phyloP scores from a whole-genome alignment of 2,329 filamentous ascomycete species.

The Myotisia sp. region DNA sequence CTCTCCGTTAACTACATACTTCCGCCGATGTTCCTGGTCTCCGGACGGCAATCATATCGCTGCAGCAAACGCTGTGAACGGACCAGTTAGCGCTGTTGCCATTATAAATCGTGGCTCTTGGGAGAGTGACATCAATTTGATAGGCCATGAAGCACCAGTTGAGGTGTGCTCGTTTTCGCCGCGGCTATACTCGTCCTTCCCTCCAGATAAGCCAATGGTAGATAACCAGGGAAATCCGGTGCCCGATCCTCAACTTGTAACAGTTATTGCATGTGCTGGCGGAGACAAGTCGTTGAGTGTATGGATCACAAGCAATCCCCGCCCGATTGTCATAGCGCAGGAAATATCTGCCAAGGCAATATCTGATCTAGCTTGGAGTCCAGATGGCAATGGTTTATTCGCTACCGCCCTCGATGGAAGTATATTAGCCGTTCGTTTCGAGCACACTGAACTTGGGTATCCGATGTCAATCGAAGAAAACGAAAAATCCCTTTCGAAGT shows the following conservation, averaged over 20 bases:
- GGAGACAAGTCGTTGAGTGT: conserved; percentile 93
- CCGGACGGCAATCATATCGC: conserved; percentile 95
- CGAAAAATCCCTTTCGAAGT: conserved; percentile 83
- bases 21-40: conserved; percentile 91
- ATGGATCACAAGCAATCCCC: conserved; percentile 92
- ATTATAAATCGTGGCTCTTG: conserved; percentile 85
- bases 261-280: conserved; percentile 89
- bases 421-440: conserved; percentile 68
- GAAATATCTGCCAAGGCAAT: conserved; percentile 84
- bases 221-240: conserved; percentile 28
- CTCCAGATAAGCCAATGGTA: conserved; percentile 36
- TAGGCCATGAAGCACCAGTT: conserved; percentile 90
- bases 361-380: conserved; percentile 85
- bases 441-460: conserved; percentile 76
- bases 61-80: conserved; percentile 91
- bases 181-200: conserved; percentile 64
- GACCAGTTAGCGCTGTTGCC: conserved; percentile 89
- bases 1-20: conserved; percentile 91
- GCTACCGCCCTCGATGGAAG: conserved; percentile 79
- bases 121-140: conserved; percentile 94
- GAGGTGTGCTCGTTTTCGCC: conserved; percentile 97
- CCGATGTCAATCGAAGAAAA: conserved; percentile 78
- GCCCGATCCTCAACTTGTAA: conserved; percentile 53
- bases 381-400: conserved; percentile 76
- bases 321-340: conserved; percentile 79